Percentiles rank a stretch among this genome's conserved stretches.
phyloP scores from a whole-genome alignment of 441 rosid genomes.

The Jatropha multifida region DNA sequence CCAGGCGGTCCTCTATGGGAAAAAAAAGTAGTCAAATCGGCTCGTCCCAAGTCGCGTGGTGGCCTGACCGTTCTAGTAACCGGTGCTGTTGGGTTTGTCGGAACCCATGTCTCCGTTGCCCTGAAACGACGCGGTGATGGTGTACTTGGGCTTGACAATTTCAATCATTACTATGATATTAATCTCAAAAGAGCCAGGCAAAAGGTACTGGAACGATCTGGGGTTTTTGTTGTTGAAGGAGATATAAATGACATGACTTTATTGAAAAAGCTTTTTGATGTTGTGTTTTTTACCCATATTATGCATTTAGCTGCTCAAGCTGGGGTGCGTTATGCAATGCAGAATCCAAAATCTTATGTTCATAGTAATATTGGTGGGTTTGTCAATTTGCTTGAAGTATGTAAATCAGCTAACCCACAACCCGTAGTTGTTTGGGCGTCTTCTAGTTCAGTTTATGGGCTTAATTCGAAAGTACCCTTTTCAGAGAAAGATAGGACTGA shows the following conservation, averaged over 20 bases:
- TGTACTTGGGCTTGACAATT: constrained; percentile 73
- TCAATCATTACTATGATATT: constrained; percentile 58
- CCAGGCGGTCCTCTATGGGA: constrained; percentile 41
- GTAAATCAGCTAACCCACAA: constrained; percentile 59
- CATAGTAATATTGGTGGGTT: constrained; percentile 66
- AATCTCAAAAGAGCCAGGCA: constrained; percentile 60
- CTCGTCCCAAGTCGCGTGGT: constrained; percentile 33
- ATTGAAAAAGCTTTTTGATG: constrained; percentile 47
- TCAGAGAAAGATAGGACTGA: constrained; percentile 73
- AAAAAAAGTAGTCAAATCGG: constrained; percentile 50
- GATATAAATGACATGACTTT: constrained; percentile 55
- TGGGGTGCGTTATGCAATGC: constrained; percentile 76
- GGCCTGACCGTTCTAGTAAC: constrained; percentile 65
- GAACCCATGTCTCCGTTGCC: constrained; percentile 58
- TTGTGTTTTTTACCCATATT: constrained; percentile 63
- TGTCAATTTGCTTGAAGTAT: constrained; percentile 56
- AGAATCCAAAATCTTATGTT: constrained; percentile 67
- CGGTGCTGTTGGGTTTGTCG: constrained; percentile 79
- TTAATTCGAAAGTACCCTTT: constrained; percentile 68
- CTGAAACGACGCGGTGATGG: constrained; percentile 74
- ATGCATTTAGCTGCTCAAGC: constrained; percentile 85
- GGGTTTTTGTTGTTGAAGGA: constrained; percentile 63
- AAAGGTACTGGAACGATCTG: constrained; percentile 43
- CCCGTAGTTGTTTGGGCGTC: constrained; percentile 77
- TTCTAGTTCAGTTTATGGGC: constrained; percentile 74